Conservation (phyloP, 2,329 filamentous ascomycete species). For the Diaporthe eres region DNA sequence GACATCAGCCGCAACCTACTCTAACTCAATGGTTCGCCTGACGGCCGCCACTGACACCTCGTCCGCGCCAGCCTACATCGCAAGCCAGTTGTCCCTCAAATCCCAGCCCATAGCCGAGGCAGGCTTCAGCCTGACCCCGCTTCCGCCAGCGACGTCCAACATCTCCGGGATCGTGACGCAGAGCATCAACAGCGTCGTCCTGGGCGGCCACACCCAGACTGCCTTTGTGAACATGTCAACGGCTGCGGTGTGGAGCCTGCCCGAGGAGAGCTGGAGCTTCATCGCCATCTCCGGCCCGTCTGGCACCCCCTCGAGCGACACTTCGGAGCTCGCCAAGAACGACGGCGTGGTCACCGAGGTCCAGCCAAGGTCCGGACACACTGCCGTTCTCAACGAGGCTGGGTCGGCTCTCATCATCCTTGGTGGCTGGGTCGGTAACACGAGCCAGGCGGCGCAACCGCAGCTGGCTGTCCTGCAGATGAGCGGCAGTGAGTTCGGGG, state of each 20-base stretch:
- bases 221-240: conserved; percentile 97
- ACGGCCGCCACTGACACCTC: conserved; percentile 57
- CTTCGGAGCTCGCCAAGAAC: conserved; percentile 70
- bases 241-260: conserved; percentile 87
- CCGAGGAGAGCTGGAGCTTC: conserved; percentile 90
- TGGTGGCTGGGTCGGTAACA: conserved; percentile 93
- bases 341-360: conserved; percentile 57
- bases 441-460: conserved; percentile 81
- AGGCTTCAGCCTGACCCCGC: conserved; percentile 84
- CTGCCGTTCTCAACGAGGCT: conserved; percentile 83
- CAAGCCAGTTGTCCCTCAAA: conserved; percentile 58
- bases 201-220: conserved; percentile 86
- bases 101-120: conserved; percentile 84
- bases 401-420: conserved; percentile 83
- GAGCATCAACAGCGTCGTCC: conserved; percentile 82
- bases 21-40: conserved; percentile 82
- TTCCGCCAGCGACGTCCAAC: conserved; percentile 79
- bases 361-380: conserved; percentile 91
- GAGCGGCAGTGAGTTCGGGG: conserved; percentile 77
- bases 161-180: conserved; percentile 76
- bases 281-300: conserved; percentile 70
- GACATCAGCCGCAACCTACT: conserved; percentile 81
- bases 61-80: conserved; percentile 51
- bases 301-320: conserved; percentile 39
- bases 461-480: conserved; percentile 85